Percentiles rank a stretch among this genome's conserved stretches.
Conservation (phyloP, 2,329 filamentous ascomycete genomes). For the Ascochyta clinopodiicola region DNA sequence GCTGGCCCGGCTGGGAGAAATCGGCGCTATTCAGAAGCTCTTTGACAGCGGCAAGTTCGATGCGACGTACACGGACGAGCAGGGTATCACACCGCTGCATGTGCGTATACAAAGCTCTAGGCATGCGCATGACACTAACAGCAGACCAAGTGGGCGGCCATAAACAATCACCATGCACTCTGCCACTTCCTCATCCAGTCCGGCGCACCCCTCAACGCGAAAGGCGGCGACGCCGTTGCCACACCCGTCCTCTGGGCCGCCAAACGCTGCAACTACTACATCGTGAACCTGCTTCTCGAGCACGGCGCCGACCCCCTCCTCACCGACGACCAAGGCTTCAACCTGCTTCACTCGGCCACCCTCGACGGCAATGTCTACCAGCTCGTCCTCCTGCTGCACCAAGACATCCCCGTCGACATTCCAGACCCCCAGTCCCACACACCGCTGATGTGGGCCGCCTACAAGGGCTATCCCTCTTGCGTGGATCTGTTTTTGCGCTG, state of each 20-base stretch:
- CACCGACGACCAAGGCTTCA: conserved; percentile 95
- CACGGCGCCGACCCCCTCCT: conserved; percentile 91
- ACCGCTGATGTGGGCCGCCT: conserved; percentile 97
- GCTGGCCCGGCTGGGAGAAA: conserved; percentile 85
- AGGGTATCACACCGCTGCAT: conserved; percentile 95
- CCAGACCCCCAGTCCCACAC: conserved; percentile 91
- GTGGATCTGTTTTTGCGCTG: conserved; percentile 92
- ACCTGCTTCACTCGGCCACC: conserved; percentile 94
- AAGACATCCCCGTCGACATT: conserved; percentile 93
- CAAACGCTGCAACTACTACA: conserved; percentile 95
- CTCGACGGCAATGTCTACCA: conserved; percentile 96
- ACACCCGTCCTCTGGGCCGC: conserved; percentile 97
- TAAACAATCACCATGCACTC: conserved; percentile 98
- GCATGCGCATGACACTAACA: conserved; percentile 13
- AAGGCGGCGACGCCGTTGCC: conserved; percentile 92
- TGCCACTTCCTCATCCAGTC: conserved; percentile 90
- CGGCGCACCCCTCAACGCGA: conserved; percentile 91
- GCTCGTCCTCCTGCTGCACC: conserved; percentile 86
- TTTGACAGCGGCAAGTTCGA: conserved; percentile 84
- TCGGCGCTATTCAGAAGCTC: conserved; percentile 84
- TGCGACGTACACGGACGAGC: conserved; percentile 83
- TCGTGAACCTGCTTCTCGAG: conserved; percentile 89
- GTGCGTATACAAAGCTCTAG: conserved; percentile 57
- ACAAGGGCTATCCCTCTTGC: conserved; percentile 92
- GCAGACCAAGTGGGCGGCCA: conserved; percentile 83